phyloP scores from a whole-genome alignment of 2,329 filamentous ascomycete species.

The Fusarium praegraminearum region DNA sequence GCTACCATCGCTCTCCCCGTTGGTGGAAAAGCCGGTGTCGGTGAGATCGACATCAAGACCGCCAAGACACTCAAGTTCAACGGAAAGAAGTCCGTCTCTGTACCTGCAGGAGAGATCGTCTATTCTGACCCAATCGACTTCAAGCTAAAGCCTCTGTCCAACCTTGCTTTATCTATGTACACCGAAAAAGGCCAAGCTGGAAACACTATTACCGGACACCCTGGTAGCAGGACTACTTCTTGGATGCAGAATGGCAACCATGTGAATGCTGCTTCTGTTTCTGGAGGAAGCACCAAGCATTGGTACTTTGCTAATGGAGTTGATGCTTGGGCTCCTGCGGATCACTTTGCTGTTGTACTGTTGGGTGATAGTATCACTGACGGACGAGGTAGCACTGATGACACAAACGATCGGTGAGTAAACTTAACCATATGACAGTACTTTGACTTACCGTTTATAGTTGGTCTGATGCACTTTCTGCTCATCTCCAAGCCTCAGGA shows the following conservation, averaged over 20 bases:
- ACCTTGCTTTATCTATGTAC: slow-evolving; percentile 29
- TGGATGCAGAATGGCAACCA: slow-evolving; percentile 34
- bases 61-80: slow-evolving; percentile 17
- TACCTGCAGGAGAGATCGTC: slow-evolving; percentile 9
- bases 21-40: slow-evolving; percentile 16
- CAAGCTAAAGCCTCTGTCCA: slow-evolving; percentile 21
- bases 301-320: slow-evolving; percentile 35
- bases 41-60: slow-evolving; percentile 20
- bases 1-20: slow-evolving; percentile 24
- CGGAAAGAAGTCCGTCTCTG: slow-evolving; percentile 15
- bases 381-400: slow-evolving; percentile 34
- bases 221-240: slow-evolving; percentile 34
- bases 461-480: slow-evolving; percentile 32
- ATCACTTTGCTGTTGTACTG: slow-evolving; percentile 31
- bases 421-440: accelerated
- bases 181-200: slow-evolving; percentile 25
- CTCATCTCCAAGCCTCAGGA: slow-evolving; percentile 17
- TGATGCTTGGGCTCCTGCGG: slow-evolving; percentile 20
- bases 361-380: slow-evolving; percentile 36
- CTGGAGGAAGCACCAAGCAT: slow-evolving; percentile 26
- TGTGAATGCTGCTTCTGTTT: slow-evolving; percentile 28
- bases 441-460: background rate
- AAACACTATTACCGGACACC: slow-evolving; percentile 31
- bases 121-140: slow-evolving; percentile 32
- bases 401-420: slow-evolving; percentile 26